A percentile compares a stretch with the other conserved stretches of the same genome.
These are phyloP conservation scores for Monosporascus ibericus DNA, from an alignment of 2,329 filamentous ascomycete genomes.

Conservation along the genomic window DNA sequence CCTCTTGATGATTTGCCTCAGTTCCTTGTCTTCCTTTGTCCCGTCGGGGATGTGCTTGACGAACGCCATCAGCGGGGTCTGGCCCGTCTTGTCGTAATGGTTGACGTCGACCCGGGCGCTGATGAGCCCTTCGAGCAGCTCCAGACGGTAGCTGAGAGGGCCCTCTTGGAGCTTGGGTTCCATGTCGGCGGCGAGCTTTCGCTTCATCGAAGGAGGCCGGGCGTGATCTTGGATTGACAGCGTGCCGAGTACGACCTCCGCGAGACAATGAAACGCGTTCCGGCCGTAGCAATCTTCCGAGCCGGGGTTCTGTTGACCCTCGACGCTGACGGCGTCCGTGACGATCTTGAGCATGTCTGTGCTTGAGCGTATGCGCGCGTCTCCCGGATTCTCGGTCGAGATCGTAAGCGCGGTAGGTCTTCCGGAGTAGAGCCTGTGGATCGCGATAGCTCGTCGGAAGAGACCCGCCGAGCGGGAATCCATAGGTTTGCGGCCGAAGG, in stretches of 20 bases:
- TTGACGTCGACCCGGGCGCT: slow-evolving; percentile 39
- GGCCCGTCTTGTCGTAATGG: slow-evolving; percentile 45
- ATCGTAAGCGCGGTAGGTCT: slow-evolving; percentile 13
- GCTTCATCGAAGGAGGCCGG: slow-evolving; percentile 23
- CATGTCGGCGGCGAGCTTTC: slow-evolving; percentile 26
- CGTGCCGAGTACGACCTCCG: slow-evolving; percentile 40
- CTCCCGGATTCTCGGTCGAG: slow-evolving; percentile 10
- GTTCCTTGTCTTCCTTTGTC: slow-evolving; percentile 39
- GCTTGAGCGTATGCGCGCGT: slow-evolving; percentile 20
- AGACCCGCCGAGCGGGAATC: slow-evolving; percentile 1
- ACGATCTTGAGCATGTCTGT: slow-evolving; percentile 32
- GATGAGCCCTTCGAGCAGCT: slow-evolving; percentile 26
- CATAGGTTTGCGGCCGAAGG: slow-evolving; percentile 33
- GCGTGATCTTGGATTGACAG: slow-evolving; percentile 19
- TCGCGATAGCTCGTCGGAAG: background rate
- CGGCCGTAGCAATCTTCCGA: slow-evolving; percentile 41
- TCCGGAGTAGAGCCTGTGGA: slow-evolving; percentile 2
- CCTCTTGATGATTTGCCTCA: slow-evolving; percentile 36
- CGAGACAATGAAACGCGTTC: slow-evolving; percentile 54
- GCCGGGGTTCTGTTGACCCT: slow-evolving; percentile 21
- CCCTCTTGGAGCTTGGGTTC: slow-evolving; percentile 8
- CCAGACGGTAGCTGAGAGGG: slow-evolving; percentile 9
- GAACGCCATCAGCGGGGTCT: slow-evolving; percentile 52
- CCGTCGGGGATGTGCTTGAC: slow-evolving; percentile 37
- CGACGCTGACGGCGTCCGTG: slow-evolving; percentile 20